Conservation (phyloP, 2,329 filamentous ascomycete genomes). For the Penicillium sp. region DNA sequence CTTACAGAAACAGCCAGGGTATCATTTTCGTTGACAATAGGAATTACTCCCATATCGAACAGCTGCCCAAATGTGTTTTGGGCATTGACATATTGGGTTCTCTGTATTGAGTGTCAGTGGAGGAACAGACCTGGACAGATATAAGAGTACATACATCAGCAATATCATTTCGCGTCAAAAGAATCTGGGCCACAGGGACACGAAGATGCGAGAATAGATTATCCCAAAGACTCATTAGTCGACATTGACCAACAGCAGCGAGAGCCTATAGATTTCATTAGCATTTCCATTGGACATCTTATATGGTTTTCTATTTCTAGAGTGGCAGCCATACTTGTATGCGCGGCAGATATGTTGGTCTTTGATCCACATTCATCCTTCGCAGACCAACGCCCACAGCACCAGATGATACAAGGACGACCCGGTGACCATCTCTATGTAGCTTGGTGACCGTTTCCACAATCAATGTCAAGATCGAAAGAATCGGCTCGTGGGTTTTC, state of each 20-base stretch:
- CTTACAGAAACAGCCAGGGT: slow-evolving; percentile 79
- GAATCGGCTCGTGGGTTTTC: slow-evolving; percentile 85
- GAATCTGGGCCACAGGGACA: slow-evolving; percentile 90
- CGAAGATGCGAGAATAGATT: slow-evolving; percentile 82
- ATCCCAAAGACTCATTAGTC: slow-evolving; percentile 94
- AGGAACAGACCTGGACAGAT: not conserved
- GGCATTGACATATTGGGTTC: slow-evolving; percentile 92
- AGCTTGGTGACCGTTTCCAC: slow-evolving; percentile 90
- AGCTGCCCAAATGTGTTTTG: slow-evolving; percentile 92
- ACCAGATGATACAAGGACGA: slow-evolving; percentile 94
- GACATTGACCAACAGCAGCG: slow-evolving; percentile 92
- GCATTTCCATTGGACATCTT: not conserved
- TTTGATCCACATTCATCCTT: slow-evolving; percentile 81
- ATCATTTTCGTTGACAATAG: slow-evolving; percentile 98
- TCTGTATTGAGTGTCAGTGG: slow-evolving; percentile 48
- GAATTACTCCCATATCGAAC: slow-evolving; percentile 91
- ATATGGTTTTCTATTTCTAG: not conserved
- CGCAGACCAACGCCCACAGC: slow-evolving; percentile 92
- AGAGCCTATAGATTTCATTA: slow-evolving; percentile 60
- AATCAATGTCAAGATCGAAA: slow-evolving; percentile 87
- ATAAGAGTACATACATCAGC: slow-evolving; percentile 65
- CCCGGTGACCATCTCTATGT: slow-evolving; percentile 85
- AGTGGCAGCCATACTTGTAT: slow-evolving; percentile 61
- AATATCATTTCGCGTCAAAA: slow-evolving; percentile 94
- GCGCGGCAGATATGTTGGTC: slow-evolving; percentile 86